Evolutionary conservation across 2,329 filamentous ascomycete species (phyloP), one percentile per base, ranked within the genome.

Genomic region (Penicillium sp.): DNA sequence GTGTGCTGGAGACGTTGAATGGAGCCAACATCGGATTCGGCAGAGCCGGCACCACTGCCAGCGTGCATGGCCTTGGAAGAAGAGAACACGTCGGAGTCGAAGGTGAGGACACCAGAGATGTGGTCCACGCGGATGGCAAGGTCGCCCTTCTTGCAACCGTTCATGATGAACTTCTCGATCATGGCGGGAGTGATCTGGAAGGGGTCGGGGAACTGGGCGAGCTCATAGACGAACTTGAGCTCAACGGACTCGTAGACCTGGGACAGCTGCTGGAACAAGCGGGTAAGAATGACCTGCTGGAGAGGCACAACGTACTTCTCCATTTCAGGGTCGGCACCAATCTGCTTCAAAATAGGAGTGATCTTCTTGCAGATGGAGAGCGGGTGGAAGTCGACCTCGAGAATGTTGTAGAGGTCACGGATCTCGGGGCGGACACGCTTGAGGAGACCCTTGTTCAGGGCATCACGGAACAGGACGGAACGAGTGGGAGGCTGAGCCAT

Each of bases 151-250:
- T 99, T 99, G 85, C 96, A 98, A 63, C 95, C 95, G 77, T 99
- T 99, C 95, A 99, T 99, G 83, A 99, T 98, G 83, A 99, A 99
- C 81, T 98, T 99, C 83, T 99, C 95, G 65, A 99, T 96, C 60
- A 91, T 96, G 64, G 89, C 87, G 53, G 90, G 88, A 62, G 86
- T 90, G 65, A 98, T 92, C 79, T 97, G 90, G 85, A 96, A 98
- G 43, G 95, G 91, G 74, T 96, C 93, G 10, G 95, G 95, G 84
- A 99, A 99, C 72, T 95, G 86, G 61, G 95, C 95, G 53, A 99
- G 89, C 70, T 90, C 88, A 75, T 96, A 89, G 47, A 99, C 93
- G 69, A 98, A 98, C 68, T 86, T 85, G 60, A 99, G 85, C 75
- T 98, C 92, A 55, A 99, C 93, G 46, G 95, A 96, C 78, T 98